Conservation (phyloP, 2,329 filamentous ascomycete species). For the Rutstroemia sp. region DNA sequence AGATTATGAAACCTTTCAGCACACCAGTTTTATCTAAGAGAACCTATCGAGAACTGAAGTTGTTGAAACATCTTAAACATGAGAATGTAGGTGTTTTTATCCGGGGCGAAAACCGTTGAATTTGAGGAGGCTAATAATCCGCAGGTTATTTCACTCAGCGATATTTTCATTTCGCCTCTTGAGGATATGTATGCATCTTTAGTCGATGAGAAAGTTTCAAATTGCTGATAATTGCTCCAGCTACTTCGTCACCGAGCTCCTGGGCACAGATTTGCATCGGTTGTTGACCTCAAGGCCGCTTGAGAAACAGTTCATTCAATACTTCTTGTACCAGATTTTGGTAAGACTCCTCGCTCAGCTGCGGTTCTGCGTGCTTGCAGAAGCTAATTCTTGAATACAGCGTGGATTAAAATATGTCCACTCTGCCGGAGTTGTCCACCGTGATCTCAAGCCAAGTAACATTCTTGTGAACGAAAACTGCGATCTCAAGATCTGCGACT, state of each 20-base stretch:
- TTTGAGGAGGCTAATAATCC: slow-evolving; percentile 19
- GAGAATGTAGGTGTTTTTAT: slow-evolving; percentile 64
- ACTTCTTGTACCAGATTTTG: slow-evolving; percentile 98
- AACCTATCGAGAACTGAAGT: slow-evolving; percentile 94
- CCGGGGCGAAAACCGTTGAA: background rate
- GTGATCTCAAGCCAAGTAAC: slow-evolving; percentile 96
- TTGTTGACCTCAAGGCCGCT: slow-evolving; percentile 90
- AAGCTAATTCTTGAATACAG: slow-evolving; percentile 39
- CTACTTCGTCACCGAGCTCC: slow-evolving; percentile 96
- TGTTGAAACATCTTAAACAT: slow-evolving; percentile 92
- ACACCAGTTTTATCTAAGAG: slow-evolving; percentile 97
- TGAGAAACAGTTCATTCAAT: slow-evolving; percentile 99
- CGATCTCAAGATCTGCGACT: slow-evolving; percentile 99
- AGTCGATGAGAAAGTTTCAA: slow-evolving; percentile 16
- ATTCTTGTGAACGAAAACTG: slow-evolving; percentile 99
- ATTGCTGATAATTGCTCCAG: slow-evolving; percentile 38
- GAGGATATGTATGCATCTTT: slow-evolving; percentile 74
- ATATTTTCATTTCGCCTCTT: slow-evolving; percentile 98
- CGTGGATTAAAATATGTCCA: slow-evolving; percentile 98
- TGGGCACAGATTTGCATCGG: slow-evolving; percentile 93
- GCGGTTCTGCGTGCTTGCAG: background rate
- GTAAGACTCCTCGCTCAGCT: slow-evolving; percentile 42
- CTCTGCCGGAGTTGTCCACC: slow-evolving; percentile 94
- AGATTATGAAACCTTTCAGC: slow-evolving; percentile 99
- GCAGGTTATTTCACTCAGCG: slow-evolving; percentile 93